Base-by-base conservation (phyloP, 2,329 filamentous ascomycete species). In the Tolypocladium cylindrosporum region DNA sequence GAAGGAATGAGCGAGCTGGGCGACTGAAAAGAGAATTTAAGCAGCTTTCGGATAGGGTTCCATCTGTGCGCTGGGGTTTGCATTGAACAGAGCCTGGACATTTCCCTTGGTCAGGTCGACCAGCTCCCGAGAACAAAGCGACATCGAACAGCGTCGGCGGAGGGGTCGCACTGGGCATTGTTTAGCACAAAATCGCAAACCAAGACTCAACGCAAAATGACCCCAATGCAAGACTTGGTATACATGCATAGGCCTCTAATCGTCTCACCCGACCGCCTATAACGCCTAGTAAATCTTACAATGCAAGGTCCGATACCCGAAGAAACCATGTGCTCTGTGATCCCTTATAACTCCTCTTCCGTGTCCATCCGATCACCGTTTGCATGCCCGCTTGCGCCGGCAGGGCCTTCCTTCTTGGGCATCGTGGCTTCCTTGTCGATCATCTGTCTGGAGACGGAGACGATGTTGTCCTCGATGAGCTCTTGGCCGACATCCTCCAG, bases 381-480 rank as follows among this genome's bases (percentile, higher is more conserved):
- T n/a, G 72, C 70, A 56, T 76, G 72, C 41, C 78, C 80, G 63
- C 81, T 79, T 42, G 77, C 68, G 40, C 68, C 70, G 16, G 72
- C 73, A 58, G 74, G 73, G 14, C 67, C 70, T 60, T 88, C 81
- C 74, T 87, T 87, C 72, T 84, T 87, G 24, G 93, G 90, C 74
- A 96, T 90, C 6, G 91, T 94, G 4, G 94, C 94, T 74, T 99
- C 94, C 78, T 97, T 97, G 78, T 97, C 94, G 68, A 99, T 97
- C 93, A 99, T 97, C 75, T 97, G 94, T 72, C 93, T 83, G 63
- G 91, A 95, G n/a, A 99, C 92, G 4, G 91, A 90, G 14, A 99
- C 94, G 63, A 99, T 99, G 76, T 99, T 99, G 82, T 99, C 94
- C 77, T 99, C 95, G 68, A 99, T 97, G 63, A 97, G 83, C 72